These are phyloP conservation scores for Chlorella sorokiniana DNA, from an alignment of 139 green algal species.

Conservation along the genomic window DNA sequence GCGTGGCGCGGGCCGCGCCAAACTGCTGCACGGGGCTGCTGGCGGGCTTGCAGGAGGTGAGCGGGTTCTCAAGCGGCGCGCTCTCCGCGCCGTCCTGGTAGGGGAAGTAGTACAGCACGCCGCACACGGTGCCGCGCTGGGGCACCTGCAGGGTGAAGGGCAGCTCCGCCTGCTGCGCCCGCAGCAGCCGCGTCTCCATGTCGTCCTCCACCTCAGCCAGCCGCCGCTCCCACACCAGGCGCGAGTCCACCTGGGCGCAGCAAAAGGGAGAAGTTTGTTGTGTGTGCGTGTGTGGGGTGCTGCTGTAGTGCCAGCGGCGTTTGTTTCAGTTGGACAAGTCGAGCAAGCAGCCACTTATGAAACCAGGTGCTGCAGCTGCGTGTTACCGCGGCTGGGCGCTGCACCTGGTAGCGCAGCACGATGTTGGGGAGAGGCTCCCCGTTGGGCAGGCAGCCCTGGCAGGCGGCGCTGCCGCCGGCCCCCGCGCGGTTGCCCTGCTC, in stretches of 20 bases:
- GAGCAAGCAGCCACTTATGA: too few species aligned
- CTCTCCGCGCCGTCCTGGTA: slow-evolving; percentile 69
- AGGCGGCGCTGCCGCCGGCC: not conserved
- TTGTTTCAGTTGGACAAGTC: too few species aligned
- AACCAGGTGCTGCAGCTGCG: not conserved
- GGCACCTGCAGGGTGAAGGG: slow-evolving; percentile 73
- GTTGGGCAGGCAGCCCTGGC: slow-evolving; percentile 52
- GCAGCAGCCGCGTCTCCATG: slow-evolving; percentile 74
- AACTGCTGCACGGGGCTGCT: not conserved
- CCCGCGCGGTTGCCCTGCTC: slow-evolving; percentile 52
- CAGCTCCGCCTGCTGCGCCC: slow-evolving; percentile 50
- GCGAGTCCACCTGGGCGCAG: slow-evolving; percentile 7
- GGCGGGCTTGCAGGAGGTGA: not conserved
- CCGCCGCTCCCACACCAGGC: slow-evolving; percentile 4
- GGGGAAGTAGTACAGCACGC: slow-evolving; percentile 82
- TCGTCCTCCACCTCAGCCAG: slow-evolving; percentile 71
- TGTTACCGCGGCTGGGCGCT: not conserved
- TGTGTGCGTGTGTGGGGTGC: not conserved
- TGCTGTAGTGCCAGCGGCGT: not conserved
- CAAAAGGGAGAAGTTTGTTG: not conserved
- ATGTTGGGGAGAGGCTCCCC: slow-evolving; percentile 68
- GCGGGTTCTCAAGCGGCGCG: slow-evolving; percentile 54
- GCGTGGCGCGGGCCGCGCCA: not conserved
- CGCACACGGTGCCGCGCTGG: slow-evolving; percentile 62
- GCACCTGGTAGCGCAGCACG: slow-evolving; percentile 50